A percentile compares a stretch with the other conserved stretches of the same genome.
Evolutionary conservation across 192 early-diverging fungal genomes (phyloP).

Genomic region (Coemansia sp.): DNA sequence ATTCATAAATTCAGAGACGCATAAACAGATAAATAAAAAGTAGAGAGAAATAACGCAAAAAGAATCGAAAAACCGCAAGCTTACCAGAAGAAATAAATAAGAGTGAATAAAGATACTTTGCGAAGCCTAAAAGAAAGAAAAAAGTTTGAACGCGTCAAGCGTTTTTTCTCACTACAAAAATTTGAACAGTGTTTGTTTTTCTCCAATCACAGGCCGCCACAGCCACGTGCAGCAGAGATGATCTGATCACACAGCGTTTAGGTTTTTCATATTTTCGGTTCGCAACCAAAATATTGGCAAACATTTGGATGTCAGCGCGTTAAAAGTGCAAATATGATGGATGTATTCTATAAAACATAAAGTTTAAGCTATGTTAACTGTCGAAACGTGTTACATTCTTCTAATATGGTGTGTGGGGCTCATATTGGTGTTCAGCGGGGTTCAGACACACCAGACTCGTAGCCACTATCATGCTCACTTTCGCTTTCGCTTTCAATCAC

Average conservation of each 20-base stretch:
- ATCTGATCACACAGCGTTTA: not conserved
- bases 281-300: too few species aligned
- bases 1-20: constrained; percentile 6
- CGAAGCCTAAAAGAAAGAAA: constrained; percentile 9
- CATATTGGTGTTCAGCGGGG: too few species aligned
- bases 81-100: constrained; percentile 29
- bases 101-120: constrained; percentile 6
- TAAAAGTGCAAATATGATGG: too few species aligned
- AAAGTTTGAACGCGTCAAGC: not conserved
- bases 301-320: too few species aligned
- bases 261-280: too few species aligned
- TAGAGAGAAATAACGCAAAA: constrained; percentile 5
- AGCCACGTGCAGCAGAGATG: constrained; percentile 1
- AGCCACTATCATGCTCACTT: too few species aligned
- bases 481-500: too few species aligned
- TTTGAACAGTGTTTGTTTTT: not conserved
- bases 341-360: too few species aligned
- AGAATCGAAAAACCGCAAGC: constrained; percentile 16
- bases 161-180: constrained; percentile 3
- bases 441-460: too few species aligned
- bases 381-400: too few species aligned
- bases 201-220: constrained; percentile 9
- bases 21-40: constrained; percentile 5
- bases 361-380: too few species aligned
- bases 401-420: too few species aligned